These are phyloP conservation scores for Vicia sativa DNA, from an alignment of 306 rosid species.

Conservation along the genomic window DNA sequence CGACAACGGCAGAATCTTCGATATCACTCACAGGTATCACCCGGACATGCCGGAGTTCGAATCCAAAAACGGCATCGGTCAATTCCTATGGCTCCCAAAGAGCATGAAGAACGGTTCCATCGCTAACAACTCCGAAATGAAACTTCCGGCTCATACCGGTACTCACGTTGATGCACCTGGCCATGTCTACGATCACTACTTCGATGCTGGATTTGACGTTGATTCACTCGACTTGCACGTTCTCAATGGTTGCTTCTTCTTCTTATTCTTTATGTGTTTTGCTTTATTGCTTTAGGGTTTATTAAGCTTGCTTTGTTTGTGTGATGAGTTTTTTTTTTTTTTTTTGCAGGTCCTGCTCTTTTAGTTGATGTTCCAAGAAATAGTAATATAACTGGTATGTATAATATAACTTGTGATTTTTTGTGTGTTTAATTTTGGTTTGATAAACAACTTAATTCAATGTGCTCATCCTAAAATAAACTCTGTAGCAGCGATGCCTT, in stretches of 20 bases:
- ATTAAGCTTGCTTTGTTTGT: constrained; percentile 15
- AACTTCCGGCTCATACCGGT: constrained; percentile 79
- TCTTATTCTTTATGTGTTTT: background rate
- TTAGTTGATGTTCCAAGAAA: constrained; percentile 83
- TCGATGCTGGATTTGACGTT: constrained; percentile 83
- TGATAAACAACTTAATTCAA: no score
- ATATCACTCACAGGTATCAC: constrained; percentile 68
- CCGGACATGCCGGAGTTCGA: constrained; percentile 65
- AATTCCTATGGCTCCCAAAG: constrained; percentile 66
- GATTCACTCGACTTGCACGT: constrained; percentile 77
- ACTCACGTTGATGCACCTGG: constrained; percentile 91
- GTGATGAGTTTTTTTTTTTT: constrained; percentile 18
- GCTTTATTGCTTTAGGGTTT: background rate
- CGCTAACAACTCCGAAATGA: constrained; percentile 70
- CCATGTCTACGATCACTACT: constrained; percentile 73
- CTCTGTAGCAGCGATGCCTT: no score
- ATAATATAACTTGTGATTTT: constrained; percentile 10
- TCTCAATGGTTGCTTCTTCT: constrained; percentile 60
- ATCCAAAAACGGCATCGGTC: constrained; percentile 59
- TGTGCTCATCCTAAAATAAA: background rate
- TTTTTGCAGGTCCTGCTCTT: constrained; percentile 66
- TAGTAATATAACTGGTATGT: constrained; percentile 74
- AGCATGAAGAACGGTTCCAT: constrained; percentile 88
- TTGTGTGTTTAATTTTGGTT: constrained; percentile 5
- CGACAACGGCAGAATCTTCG: constrained; percentile 71